Evolutionary conservation across 257 asterid genomes (phyloP), one percentile per base, ranked within the genome.

Genomic region (Sherardia arvensis): DNA sequence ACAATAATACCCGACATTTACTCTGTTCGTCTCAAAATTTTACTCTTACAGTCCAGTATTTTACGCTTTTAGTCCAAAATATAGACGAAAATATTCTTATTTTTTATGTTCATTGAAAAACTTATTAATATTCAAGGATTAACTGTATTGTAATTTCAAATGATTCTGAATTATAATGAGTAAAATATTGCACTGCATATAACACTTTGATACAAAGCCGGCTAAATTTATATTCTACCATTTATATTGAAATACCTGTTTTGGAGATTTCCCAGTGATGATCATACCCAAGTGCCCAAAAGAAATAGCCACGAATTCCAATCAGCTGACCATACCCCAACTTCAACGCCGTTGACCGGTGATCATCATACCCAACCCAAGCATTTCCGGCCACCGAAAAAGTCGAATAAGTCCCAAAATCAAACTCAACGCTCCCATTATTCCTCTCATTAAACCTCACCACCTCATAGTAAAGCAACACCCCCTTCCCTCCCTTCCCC

Each of bases 361-460:
- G 8, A 62, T 87, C 93, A 71, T 90, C 97, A 48, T 87, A 90
- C 30, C 97, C 97, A 7, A 90, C 72, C 97, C 97, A 90, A 7
- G 56, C 20, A 72, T 14, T 70, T 3, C 86, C 94, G 0, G 88
- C 79, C 18, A 86, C 83, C 0, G 98, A 84, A 48, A 85, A 91
- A 6, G 76, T 76, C 5, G 96, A 88, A 12, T 77, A 79, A 0
- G 85, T 84, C 14, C 40, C 79, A 54, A 33, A 6, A 53, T 91
- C 96, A 54, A 72, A 78, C 40, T 66, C 84, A 43, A 81, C 81
- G 55, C 65, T 80, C 1, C 94, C 87, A 66, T 70, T 75, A 27
- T 78, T 66, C 18, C 67, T 77, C 71, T 14, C 23, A 27, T 85
- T 91, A 17, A 75, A 91, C 32, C 69, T 61, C 79, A 77, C 76